These are phyloP conservation scores for Phytophthora pistaciae DNA, from an alignment of 352 stramenopile species.

Conservation along the genomic window DNA sequence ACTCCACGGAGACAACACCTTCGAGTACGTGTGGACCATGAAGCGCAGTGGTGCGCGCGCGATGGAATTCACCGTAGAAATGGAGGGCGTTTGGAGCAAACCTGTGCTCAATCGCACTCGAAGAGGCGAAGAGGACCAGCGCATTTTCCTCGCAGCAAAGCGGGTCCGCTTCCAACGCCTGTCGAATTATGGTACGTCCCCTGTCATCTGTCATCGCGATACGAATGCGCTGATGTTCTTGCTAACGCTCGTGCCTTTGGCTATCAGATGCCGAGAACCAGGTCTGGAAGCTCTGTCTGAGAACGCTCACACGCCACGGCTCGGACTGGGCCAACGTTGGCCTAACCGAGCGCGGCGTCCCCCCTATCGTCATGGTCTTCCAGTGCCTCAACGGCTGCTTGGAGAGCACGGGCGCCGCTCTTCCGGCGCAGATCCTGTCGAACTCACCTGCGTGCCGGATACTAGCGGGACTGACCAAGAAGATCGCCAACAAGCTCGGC, in stretches of 20 bases:
- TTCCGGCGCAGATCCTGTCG: slow-evolving; percentile 59
- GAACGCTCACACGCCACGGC: slow-evolving; percentile 74
- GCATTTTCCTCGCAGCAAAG: slow-evolving; percentile 66
- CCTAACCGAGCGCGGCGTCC: slow-evolving; percentile 69
- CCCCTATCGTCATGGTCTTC: slow-evolving; percentile 73
- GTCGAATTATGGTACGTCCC: slow-evolving; percentile 71
- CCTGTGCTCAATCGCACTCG: slow-evolving; percentile 81
- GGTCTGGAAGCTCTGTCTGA: slow-evolving; percentile 74
- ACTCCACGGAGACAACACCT: slow-evolving; percentile 85
- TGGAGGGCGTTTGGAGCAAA: slow-evolving; percentile 73
- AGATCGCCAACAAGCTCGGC: slow-evolving; percentile 85
- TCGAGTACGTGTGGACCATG: slow-evolving; percentile 83
- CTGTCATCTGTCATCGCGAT: neutral
- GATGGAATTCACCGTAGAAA: slow-evolving; percentile 82
- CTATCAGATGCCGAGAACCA: slow-evolving; percentile 56
- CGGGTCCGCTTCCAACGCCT: slow-evolving; percentile 76
- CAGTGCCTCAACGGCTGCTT: slow-evolving; percentile 51
- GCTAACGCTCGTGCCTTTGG: neutral
- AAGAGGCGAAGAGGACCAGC: slow-evolving; percentile 76
- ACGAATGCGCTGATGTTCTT: neutral
- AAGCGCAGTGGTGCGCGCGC: slow-evolving; percentile 53
- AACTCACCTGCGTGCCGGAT: slow-evolving; percentile 82
- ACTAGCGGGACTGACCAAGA: slow-evolving; percentile 83
- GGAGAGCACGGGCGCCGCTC: slow-evolving; percentile 60
- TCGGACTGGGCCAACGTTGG: slow-evolving; percentile 79